phyloP scores from a whole-genome alignment of 2,329 filamentous ascomycete genomes.

The Botryotinia narcissicola region DNA sequence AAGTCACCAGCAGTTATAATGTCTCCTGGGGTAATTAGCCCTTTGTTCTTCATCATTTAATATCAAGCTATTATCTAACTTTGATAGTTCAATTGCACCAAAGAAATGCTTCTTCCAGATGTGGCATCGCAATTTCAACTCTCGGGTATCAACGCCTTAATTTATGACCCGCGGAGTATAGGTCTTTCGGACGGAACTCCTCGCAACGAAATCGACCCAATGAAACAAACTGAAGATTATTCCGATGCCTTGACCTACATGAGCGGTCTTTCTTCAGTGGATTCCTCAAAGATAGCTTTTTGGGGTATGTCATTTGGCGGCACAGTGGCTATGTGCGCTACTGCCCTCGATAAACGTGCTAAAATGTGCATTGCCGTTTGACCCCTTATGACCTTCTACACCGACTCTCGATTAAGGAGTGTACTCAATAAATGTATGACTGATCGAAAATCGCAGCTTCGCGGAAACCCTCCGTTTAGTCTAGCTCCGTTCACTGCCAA shows the following conservation, averaged over 20 bases:
- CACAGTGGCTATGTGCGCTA: conserved; percentile 41
- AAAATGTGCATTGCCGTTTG: conserved; percentile 38
- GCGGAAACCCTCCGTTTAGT: neutral
- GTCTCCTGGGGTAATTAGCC: neutral
- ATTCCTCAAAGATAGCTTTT: conserved; percentile 38
- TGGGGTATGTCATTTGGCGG: conserved; percentile 42
- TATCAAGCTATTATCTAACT: too few species aligned
- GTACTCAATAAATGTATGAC: neutral
- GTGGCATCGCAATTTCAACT: conserved; percentile 27
- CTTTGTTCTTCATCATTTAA: neutral
- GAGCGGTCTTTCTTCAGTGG: conserved; percentile 38
- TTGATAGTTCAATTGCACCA: conserved; percentile 26
- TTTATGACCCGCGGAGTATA: conserved; percentile 40
- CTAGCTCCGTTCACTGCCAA: neutral
- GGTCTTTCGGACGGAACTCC: conserved; percentile 36
- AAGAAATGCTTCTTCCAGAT: conserved; percentile 24
- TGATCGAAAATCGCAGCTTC: neutral
- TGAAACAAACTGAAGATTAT: too few species aligned
- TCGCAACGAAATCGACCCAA: conserved; percentile 38
- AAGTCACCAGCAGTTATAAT: neutral
- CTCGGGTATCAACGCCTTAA: conserved; percentile 39
- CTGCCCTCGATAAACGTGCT: conserved; percentile 41
- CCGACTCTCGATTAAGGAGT: neutral
- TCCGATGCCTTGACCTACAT: conserved; percentile 38
- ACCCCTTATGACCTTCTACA: conserved; percentile 21